Conservation (phyloP, 352 stramenopile species). For the Phytophthora pisi region DNA sequence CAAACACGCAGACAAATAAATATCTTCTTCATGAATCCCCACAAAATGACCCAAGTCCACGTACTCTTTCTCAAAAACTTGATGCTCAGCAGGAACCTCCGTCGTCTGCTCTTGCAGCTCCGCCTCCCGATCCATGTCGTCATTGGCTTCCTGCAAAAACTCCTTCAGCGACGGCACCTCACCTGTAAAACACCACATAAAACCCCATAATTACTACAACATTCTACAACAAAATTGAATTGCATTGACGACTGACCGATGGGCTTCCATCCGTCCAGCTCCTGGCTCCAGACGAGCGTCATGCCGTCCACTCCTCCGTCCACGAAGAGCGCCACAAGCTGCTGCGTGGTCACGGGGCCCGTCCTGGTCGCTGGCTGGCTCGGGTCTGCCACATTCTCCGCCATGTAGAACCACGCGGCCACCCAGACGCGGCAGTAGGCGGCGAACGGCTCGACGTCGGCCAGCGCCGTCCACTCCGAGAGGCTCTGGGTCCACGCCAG, state of each 20-base stretch:
- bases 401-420: slow-evolving; percentile 68
- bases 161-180: slow-evolving; percentile 67
- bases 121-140: slow-evolving; percentile 60
- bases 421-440: slow-evolving; percentile 63
- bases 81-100: slow-evolving; percentile 47
- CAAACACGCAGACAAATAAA: not conserved
- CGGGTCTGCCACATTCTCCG: slow-evolving; percentile 15
- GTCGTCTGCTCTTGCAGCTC: slow-evolving; percentile 50
- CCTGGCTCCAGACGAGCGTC: slow-evolving; percentile 70
- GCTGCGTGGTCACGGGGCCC: slow-evolving; percentile 57
- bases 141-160: slow-evolving; percentile 73
- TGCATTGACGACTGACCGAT: slow-evolving; percentile 36
- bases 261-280: slow-evolving; percentile 59
- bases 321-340: slow-evolving; percentile 65
- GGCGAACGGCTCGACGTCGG: slow-evolving; percentile 51
- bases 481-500: slow-evolving; percentile 76
- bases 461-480: slow-evolving; percentile 58
- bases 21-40: not conserved
- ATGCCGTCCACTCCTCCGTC: slow-evolving; percentile 73
- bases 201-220: not conserved
- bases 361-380: slow-evolving; percentile 22
- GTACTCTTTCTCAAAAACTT: slow-evolving; percentile 65
- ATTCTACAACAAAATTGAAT: not conserved
- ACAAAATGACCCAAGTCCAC: not conserved
- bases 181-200: slow-evolving; percentile 31